These are phyloP conservation scores for Calophaca sinica DNA, from an alignment of 306 rosid genomes.

Conservation along the genomic window DNA sequence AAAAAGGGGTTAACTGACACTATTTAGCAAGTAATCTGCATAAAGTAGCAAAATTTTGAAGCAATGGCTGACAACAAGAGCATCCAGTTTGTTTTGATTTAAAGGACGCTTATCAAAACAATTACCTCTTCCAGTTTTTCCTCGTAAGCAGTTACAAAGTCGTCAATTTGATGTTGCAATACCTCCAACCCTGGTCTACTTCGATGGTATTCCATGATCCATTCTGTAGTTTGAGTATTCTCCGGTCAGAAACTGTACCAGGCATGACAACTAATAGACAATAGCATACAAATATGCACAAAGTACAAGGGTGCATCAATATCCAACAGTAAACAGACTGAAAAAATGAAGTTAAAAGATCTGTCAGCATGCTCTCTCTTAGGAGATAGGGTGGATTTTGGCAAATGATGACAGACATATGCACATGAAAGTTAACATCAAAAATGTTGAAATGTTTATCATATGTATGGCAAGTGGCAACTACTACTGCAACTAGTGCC, in stretches of 20 bases:
- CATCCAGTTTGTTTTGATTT: conserved; percentile 7
- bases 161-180: conserved; percentile 78
- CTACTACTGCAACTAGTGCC: background rate
- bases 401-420: conserved; percentile 5
- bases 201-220: conserved; percentile 77
- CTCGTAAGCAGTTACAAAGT: conserved; percentile 71
- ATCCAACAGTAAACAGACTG: conserved; percentile 22
- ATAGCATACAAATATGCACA: conserved; percentile 4
- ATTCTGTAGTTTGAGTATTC: conserved; percentile 63
- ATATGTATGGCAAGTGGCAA: background rate
- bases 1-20: background rate
- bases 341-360: conserved; percentile 2
- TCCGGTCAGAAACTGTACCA: conserved; percentile 39
- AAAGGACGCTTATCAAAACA: background rate
- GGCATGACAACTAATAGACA: conserved; percentile 6
- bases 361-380: background rate
- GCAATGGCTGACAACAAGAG: conserved; percentile 1
- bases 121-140: conserved; percentile 77
- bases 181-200: conserved; percentile 74
- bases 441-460: conserved; percentile 17
- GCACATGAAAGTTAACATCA: background rate
- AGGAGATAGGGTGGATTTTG: background rate
- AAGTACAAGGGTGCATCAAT: background rate
- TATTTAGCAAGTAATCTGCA: background rate
- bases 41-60: background rate